A percentile compares a stretch with the other conserved stretches of the same genome.
Conservation (phyloP, 2,329 filamentous ascomycete species). For the Ilyonectria destructans region DNA sequence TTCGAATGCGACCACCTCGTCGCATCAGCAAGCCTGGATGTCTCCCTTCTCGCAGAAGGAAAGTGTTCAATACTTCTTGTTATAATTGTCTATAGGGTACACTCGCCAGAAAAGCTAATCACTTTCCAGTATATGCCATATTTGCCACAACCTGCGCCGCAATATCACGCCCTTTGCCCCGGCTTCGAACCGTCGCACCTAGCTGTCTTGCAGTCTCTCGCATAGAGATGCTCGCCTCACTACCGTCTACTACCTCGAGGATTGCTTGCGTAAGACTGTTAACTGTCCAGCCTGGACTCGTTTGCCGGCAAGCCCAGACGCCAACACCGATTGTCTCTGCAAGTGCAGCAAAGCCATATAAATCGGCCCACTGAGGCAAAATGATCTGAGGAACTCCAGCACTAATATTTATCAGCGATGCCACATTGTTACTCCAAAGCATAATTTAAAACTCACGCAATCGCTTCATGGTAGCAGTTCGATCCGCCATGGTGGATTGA, state of each 20-base stretch:
- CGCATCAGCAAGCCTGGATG: too few relatives aligned
- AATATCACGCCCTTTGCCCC: slow-evolving; percentile 27
- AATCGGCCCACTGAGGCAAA: slow-evolving; percentile 63
- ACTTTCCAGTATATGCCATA: slow-evolving; percentile 26
- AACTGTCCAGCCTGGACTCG: slow-evolving; percentile 51
- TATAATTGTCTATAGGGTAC: too few relatives aligned
- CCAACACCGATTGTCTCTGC: slow-evolving; percentile 62
- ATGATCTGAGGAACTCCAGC: slow-evolving; percentile 64
- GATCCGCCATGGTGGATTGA: slow-evolving; percentile 60
- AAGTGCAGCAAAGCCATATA: slow-evolving; percentile 60
- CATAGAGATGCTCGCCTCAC: slow-evolving; percentile 29
- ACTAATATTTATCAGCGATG: slow-evolving; percentile 41
- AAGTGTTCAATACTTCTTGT: too few relatives aligned
- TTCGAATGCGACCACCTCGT: too few relatives aligned
- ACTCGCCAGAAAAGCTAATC: too few relatives aligned
- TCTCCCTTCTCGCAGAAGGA: too few relatives aligned
- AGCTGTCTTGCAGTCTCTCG: slow-evolving; percentile 41
- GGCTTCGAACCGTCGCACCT: slow-evolving; percentile 20
- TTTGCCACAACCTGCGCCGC: slow-evolving; percentile 27
- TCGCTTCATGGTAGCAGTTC: slow-evolving; percentile 61
- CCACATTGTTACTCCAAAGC: neutral
- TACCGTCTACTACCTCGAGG: slow-evolving; percentile 38
- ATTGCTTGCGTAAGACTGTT: slow-evolving; percentile 50
- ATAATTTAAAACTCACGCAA: slow-evolving; percentile 54
- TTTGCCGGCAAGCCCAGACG: slow-evolving; percentile 55